phyloP scores from a whole-genome alignment of 148 eudicot genomes.

The Silene uniflora region DNA sequence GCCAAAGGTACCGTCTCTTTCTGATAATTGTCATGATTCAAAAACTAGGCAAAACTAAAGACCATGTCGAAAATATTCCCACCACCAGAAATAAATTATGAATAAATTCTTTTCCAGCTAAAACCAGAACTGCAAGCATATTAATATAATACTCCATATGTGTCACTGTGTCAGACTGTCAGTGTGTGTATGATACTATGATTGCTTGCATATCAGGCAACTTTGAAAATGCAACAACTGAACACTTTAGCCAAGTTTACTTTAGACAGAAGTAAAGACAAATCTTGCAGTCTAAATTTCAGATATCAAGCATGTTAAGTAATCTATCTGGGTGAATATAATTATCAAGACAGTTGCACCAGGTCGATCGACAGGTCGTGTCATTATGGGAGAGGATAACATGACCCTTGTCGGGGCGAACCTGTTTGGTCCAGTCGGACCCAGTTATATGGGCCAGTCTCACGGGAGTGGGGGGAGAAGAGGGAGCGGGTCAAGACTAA shows the following conservation, averaged over 20 bases:
- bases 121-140: slow-evolving; percentile 7
- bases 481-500: slow-evolving; percentile 3
- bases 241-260: neutral
- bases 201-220: neutral
- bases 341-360: neutral
- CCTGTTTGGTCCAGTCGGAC: neutral
- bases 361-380: neutral
- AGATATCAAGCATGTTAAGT: neutral
- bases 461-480: neutral
- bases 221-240: neutral
- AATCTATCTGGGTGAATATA: neutral
- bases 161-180: no score
- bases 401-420: neutral
- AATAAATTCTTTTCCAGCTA: neutral
- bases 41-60: neutral
- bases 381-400: neutral
- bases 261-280: neutral
- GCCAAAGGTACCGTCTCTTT: slow-evolving; percentile 62
- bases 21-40: neutral
- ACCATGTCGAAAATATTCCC: neutral
- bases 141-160: neutral
- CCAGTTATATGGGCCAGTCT: neutral
- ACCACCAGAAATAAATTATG: neutral
- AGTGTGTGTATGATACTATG: slow-evolving; percentile 2
- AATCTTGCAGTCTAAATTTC: neutral